Percentiles rank a stretch among this genome's conserved stretches.
Evolutionary conservation across 176 grass and related monocot species (phyloP).

Genomic region (Pharus latifolius): DNA sequence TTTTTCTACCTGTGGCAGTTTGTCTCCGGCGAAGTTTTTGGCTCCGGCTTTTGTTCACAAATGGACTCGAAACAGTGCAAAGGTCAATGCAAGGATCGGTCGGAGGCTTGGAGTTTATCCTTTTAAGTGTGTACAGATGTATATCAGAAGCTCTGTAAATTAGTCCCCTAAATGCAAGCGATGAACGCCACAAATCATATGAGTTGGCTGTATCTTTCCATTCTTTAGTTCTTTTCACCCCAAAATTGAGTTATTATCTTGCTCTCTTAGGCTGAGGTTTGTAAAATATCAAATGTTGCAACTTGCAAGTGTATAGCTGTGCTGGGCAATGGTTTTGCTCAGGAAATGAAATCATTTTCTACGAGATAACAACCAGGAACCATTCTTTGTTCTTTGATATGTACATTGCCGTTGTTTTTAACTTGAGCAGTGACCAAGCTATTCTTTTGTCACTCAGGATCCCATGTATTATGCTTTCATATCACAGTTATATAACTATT

Average conservation of each 20-base stretch:
- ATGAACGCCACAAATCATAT: neutral
- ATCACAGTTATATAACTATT: no score
- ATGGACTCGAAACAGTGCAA: neutral
- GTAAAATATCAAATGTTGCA: conserved; percentile 11
- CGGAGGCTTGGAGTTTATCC: neutral
- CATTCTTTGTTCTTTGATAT: no score
- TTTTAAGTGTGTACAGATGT: conserved; percentile 27
- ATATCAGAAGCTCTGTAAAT: conserved; percentile 31
- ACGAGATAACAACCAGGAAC: neutral
- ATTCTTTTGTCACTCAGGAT: no score
- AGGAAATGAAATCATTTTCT: neutral
- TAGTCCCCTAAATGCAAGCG: conserved; percentile 14
- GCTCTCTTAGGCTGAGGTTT: neutral
- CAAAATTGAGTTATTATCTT: neutral
- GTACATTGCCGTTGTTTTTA: no score
- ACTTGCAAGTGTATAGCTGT: conserved; percentile 35
- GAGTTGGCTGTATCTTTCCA: conserved; percentile 2
- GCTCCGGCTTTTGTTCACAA: neutral
- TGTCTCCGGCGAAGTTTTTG: neutral
- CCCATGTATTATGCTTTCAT: no score
- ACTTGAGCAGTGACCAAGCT: no score
- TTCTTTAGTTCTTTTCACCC: conserved; percentile 21
- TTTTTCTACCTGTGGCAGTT: neutral
- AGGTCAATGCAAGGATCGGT: neutral
- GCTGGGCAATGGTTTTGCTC: neutral